Evolutionary conservation across 352 stramenopile genomes (phyloP), one percentile per base, ranked within the genome.

Genomic region (Phytophthora melonis): DNA sequence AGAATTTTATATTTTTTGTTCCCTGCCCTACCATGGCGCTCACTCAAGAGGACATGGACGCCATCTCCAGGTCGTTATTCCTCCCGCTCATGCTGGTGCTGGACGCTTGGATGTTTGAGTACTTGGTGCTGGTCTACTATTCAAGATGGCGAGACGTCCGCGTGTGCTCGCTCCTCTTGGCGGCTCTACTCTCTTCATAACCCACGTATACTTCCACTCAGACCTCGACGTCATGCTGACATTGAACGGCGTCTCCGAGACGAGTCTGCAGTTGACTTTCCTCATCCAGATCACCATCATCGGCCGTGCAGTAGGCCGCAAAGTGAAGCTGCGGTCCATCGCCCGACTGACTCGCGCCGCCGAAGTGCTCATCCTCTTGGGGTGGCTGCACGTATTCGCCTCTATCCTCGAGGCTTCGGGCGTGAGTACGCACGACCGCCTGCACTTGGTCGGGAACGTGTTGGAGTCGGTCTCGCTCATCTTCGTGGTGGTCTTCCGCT

Each of bases 281-380:
- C 58, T 80, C 11, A 64, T 80, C 19, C 76, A 83, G 58, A 78
- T 83, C 69, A 79, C 73, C 0, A 68, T 79, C 25, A 64, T 83
- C 32, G 66, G 72, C 36, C 45, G 58, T 27, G 75, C 75, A 27
- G 59, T 79, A 21, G 55, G 57, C 18, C 21, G 25, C 7, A 68
- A 66, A 30, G 63, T 82, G 32, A 72, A 68, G 25, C 25, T 82
- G 8, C 27, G 23, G 13, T 70, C 62, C 2, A 57, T 82, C n/a
- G 32, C 18, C 32, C 64, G 58, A 27, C 57, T 79, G 16, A 79
- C 63, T 21, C 41, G 14, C 41, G 41, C 41, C 18, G 41, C 41
- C 6, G 5, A 50, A 19, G 41, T 50, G 1, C 39, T 43, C 47
- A 30, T 53, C 16, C 23, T 50, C 16, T 11, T 50, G 41, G 25